Conservation (phyloP, 2,329 filamentous ascomycete genomes). For the Colletotrichum sojae region DNA sequence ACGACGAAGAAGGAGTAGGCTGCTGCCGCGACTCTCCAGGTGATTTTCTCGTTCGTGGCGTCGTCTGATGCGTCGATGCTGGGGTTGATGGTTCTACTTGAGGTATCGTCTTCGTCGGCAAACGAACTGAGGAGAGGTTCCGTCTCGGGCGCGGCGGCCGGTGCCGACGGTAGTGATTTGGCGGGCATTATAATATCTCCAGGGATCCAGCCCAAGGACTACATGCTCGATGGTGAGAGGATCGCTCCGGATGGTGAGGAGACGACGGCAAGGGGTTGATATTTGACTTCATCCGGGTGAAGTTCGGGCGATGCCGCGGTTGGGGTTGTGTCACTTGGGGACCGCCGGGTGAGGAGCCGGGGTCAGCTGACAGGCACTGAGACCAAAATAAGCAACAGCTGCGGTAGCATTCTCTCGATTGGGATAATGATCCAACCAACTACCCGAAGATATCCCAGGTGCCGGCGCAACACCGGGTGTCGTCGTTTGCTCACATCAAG, state of each 20-base stretch:
- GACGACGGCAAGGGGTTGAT: background rate
- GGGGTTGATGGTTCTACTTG: background rate
- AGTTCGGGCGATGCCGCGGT: background rate
- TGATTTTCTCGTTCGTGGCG: background rate
- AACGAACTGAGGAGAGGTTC: conserved; percentile 1
- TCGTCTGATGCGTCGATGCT: background rate
- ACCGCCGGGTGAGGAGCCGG: too few species aligned
- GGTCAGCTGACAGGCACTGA: background rate
- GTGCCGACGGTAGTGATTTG: background rate
- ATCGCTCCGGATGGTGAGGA: background rate
- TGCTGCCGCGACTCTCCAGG: conserved; percentile 11
- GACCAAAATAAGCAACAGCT: background rate
- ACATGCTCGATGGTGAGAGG: background rate
- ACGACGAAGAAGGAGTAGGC: conserved; percentile 42
- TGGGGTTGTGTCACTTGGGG: background rate
- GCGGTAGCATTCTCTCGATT: background rate
- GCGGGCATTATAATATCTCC: background rate
- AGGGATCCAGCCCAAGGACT: background rate
- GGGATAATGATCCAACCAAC: background rate
- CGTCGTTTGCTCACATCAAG: too few species aligned
- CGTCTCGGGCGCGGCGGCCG: background rate
- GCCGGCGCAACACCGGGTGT: background rate
- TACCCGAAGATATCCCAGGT: background rate
- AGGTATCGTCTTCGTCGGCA: background rate
- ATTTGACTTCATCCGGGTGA: background rate